Base-by-base conservation (phyloP, 1,284 basidiomycete genomes). In the Fomitopsis palustris region DNA sequence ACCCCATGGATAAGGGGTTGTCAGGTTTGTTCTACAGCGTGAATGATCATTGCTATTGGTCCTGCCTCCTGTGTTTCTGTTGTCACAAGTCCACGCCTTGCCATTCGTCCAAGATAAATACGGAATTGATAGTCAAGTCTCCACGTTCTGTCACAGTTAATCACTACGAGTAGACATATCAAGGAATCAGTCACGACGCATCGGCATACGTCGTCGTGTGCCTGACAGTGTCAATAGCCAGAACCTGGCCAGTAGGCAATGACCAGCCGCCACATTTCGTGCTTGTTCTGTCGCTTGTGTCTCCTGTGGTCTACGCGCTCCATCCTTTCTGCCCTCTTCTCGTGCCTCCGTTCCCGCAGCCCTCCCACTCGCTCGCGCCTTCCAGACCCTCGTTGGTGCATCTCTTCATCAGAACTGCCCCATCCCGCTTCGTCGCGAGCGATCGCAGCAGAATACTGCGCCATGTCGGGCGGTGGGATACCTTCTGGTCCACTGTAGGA, bases 401-500 rank as follows among this genome's bases (percentile, higher is more conserved):
- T 29, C 16, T 53, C 38, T 3, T 37, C 23, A 14, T 53, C 39
- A 1, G 51, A 29, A 29, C 56, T 57, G 38, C 17, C 29, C 45
- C 19, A 39, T 2, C 2, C 16, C 4, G 7, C 12, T 4, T 43
- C 38, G 38, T 57, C 35, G 9, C 12, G 39, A 2, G 45, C 23
- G n/a, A 51, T 25, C 4, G 29, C 47, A n/a, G 33, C 39, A 3
- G 49, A 41, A 21, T 39, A 49, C 21, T 39, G 33, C 39, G 31
- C 52, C 51, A 54, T 59, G 45, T 59, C 58, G 12, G 58, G 45
- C 4, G 54, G 54, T 7, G 38, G 35, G 7, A 19, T 29, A 31
- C 49, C 52, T n/a, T 59, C 47, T 4, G 38, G 37, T 14, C 59
- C 59, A 21, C 39, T 56, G 39, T 49, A 60, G n/a, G 23, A n/a